Conservation (phyloP, 805 yeast genomes). For the Candida bentonensis region DNA sequence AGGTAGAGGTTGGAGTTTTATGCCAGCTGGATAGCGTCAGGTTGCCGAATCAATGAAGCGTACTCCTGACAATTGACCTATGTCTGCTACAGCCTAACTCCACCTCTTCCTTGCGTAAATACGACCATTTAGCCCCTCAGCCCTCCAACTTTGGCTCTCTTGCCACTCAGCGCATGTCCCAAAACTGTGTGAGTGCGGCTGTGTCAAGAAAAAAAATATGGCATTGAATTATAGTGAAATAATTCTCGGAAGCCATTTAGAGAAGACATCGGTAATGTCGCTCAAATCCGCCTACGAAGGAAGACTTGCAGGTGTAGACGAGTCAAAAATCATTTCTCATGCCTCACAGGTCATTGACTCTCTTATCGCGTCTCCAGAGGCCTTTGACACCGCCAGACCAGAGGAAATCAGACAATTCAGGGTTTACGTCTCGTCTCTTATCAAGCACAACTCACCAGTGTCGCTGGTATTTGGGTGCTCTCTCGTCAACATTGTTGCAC, state of each 20-base stretch:
- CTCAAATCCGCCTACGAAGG: slow-evolving; percentile 1
- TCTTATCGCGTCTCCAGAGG: slow-evolving; percentile 2
- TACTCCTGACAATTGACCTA: too few species aligned
- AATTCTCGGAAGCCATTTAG: slow-evolving; percentile 5
- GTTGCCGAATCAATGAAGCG: too few species aligned
- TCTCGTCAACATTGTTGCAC: slow-evolving; percentile 10
- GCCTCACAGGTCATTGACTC: not conserved
- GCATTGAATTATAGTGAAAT: not conserved
- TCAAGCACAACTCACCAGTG: slow-evolving; percentile 20
- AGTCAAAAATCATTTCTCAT: not conserved
- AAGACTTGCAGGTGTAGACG: slow-evolving; percentile 3
- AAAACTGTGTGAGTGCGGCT: too few species aligned
- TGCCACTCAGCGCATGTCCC: too few species aligned
- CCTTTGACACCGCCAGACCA: slow-evolving; percentile 8
- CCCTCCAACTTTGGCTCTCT: too few species aligned
- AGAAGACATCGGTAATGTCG: not conserved
- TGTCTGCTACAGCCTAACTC: too few species aligned
- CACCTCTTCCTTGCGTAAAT: too few species aligned
- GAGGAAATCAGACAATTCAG: slow-evolving; percentile 11
- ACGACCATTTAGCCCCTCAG: too few species aligned
- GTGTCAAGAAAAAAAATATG: not conserved
- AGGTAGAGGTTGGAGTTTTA: too few species aligned
- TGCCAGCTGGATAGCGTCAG: too few species aligned
- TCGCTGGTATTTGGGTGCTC: slow-evolving; percentile 23
- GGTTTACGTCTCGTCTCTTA: slow-evolving; percentile 17